Percentiles rank a stretch among this genome's conserved stretches.
phyloP scores from a whole-genome alignment of 805 yeast genomes.

The Metschnikowia matae region DNA sequence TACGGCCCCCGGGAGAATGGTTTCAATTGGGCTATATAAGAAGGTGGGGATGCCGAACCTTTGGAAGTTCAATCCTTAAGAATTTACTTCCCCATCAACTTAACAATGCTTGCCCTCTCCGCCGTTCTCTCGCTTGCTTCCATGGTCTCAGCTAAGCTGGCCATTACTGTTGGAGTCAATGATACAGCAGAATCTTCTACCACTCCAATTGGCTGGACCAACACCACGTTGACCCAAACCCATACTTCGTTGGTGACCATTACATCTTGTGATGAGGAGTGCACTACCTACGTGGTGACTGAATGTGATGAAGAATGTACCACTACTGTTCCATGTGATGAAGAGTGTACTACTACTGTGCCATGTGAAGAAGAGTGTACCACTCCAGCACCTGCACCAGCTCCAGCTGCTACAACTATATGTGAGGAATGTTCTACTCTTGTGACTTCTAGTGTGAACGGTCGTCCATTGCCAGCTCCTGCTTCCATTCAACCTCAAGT shows the following conservation, averaged over 20 bases:
- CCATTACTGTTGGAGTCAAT: slow-evolving; percentile 18
- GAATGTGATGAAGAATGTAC: slow-evolving; percentile 16
- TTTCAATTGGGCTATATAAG: background rate
- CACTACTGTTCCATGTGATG: background rate
- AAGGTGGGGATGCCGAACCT: background rate
- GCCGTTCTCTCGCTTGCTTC: slow-evolving; percentile 23
- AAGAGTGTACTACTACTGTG: slow-evolving; percentile 6
- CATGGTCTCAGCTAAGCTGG: slow-evolving; percentile 26
- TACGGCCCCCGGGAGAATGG: too few species aligned
- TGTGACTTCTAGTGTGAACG: background rate
- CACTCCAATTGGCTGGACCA: background rate
- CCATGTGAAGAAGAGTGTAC: slow-evolving; percentile 9
- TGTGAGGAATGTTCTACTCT: background rate
- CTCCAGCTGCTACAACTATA: too few species aligned
- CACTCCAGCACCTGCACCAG: background rate
- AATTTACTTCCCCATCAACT: too few species aligned
- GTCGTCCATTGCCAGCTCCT: background rate
- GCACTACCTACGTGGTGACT: background rate
- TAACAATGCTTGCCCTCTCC: slow-evolving; percentile 8
- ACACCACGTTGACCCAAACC: slow-evolving; percentile 16
- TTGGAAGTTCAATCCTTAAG: background rate
- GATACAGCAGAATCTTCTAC: background rate
- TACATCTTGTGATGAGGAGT: slow-evolving; percentile 22
- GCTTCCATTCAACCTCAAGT: background rate
- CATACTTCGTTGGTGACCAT: slow-evolving; percentile 23